These are phyloP conservation scores for Cladosporium sp. DNA, from an alignment of 2,329 filamentous ascomycete genomes.

Conservation along the genomic window DNA sequence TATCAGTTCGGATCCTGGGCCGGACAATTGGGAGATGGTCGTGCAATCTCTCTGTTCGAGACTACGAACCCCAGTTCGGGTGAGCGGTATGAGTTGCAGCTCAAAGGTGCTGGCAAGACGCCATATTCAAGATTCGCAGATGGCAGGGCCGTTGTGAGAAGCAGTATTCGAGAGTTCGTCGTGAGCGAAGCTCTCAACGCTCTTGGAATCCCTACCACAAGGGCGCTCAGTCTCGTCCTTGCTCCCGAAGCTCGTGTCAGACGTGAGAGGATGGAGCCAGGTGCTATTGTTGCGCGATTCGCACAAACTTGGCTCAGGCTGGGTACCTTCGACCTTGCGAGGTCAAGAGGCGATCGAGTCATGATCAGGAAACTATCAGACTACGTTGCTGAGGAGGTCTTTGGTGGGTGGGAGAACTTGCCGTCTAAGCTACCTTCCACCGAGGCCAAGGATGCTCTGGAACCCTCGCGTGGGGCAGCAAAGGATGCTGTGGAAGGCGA, in stretches of 20 bases:
- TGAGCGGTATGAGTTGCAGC: conserved; percentile 80
- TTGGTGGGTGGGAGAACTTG: conserved; percentile 80
- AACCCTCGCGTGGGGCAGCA: conserved; percentile 33
- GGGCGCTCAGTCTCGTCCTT: conserved; percentile 77
- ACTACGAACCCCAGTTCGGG: conserved; percentile 67
- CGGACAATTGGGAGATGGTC: conserved; percentile 88
- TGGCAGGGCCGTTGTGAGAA: conserved; percentile 86
- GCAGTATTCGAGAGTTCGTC: conserved; percentile 89
- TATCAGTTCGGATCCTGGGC: conserved; percentile 74
- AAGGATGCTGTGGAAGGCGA: conserved; percentile 61
- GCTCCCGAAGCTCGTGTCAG: conserved; percentile 67
- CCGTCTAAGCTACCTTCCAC: conserved; percentile 52
- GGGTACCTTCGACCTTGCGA: conserved; percentile 92
- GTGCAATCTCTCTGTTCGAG: conserved; percentile 93
- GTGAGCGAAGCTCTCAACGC: conserved; percentile 87
- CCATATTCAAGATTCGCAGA: conserved; percentile 96
- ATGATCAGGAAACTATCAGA: conserved; percentile 70
- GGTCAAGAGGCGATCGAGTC: conserved; percentile 71
- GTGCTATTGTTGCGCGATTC: conserved; percentile 87
- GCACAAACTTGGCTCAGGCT: conserved; percentile 88
- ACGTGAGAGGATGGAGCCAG: conserved; percentile 78
- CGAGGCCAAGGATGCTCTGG: conserved; percentile 46
- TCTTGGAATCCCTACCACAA: conserved; percentile 76
- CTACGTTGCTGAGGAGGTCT: conserved; percentile 83
- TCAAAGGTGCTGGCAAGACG: conserved; percentile 90